These are phyloP conservation scores for Decorospora gaudefroyi DNA, from an alignment of 2,329 filamentous ascomycete genomes.

Conservation along the genomic window DNA sequence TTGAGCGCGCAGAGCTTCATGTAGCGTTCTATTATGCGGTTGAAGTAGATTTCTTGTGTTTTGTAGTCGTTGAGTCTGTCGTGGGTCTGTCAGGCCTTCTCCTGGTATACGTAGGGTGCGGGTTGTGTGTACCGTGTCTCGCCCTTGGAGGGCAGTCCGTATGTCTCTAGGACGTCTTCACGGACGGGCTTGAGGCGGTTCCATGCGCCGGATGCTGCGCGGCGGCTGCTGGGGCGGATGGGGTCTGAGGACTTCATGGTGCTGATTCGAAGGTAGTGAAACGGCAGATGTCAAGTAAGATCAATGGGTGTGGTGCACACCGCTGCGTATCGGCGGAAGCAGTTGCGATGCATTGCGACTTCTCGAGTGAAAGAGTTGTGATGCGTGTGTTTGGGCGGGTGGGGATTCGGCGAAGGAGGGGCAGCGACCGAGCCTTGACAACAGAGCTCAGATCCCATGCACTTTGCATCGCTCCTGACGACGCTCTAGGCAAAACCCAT, in stretches of 20 bases:
- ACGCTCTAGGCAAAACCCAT: too few relatives aligned
- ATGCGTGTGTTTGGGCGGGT: constrained; percentile 29
- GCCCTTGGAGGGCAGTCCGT: constrained; percentile 88
- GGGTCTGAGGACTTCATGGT: constrained; percentile 42
- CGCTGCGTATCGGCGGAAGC: constrained; percentile 1
- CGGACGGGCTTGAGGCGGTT: constrained; percentile 69
- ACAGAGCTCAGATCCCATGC: background rate
- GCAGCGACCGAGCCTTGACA: constrained; percentile 15
- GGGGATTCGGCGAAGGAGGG: constrained; percentile 34
- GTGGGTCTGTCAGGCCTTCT: background rate
- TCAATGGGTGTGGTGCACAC: background rate
- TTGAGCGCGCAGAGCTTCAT: constrained; percentile 84
- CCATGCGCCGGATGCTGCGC: constrained; percentile 48
- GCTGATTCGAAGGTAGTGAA: background rate
- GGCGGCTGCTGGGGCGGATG: constrained; percentile 43
- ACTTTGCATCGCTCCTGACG: too few relatives aligned
- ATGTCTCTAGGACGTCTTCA: constrained; percentile 75
- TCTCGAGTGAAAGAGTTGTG: too few relatives aligned
- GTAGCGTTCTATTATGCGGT: constrained; percentile 84
- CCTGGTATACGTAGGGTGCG: background rate
- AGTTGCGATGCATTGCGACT: too few relatives aligned
- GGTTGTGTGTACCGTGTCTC: constrained; percentile 69
- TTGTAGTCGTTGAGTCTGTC: constrained; percentile 63
- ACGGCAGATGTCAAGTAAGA: background rate
- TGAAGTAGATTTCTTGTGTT: constrained; percentile 83